These are phyloP conservation scores for Phyllosticta citribraziliensis DNA, from an alignment of 2,329 filamentous ascomycete genomes.

Conservation along the genomic window DNA sequence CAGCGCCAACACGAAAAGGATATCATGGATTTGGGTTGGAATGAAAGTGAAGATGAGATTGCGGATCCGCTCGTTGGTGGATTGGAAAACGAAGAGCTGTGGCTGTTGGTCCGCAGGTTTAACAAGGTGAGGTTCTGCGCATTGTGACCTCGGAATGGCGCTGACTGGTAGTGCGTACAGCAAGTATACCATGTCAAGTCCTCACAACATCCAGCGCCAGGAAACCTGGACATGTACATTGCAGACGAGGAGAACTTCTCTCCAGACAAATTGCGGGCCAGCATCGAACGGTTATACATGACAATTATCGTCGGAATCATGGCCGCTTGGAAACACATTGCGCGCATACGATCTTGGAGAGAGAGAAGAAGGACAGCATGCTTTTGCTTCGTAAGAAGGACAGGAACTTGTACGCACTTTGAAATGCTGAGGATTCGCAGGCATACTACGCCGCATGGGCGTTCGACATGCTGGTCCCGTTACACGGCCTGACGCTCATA, in stretches of 20 bases:
- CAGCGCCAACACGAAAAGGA: conserved; percentile 38
- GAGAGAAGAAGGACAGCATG: conserved; percentile 58
- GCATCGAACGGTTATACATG: conserved; percentile 73
- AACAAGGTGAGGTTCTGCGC: conserved; percentile 48
- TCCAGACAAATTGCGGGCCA: conserved; percentile 70
- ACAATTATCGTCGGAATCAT: conserved; percentile 61
- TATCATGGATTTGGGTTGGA: conserved; percentile 61
- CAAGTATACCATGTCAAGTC: conserved; percentile 65
- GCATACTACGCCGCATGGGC: conserved; percentile 58
- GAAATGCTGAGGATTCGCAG: conserved; percentile 17
- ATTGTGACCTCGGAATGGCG: background rate
- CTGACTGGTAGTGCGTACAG: conserved; percentile 17
- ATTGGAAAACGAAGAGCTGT: conserved; percentile 62
- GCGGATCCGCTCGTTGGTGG: conserved; percentile 54
- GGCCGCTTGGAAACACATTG: conserved; percentile 61
- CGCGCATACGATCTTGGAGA: conserved; percentile 67
- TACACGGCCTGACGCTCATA: conserved; percentile 49
- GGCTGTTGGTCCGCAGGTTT: conserved; percentile 62
- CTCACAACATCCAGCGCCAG: conserved; percentile 48
- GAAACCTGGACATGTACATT: conserved; percentile 68
- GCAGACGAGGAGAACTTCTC: conserved; percentile 77
- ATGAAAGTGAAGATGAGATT: conserved; percentile 48
- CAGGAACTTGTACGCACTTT: background rate
- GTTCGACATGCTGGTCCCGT: conserved; percentile 59
- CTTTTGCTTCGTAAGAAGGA: conserved; percentile 46